A percentile compares a stretch with the other conserved stretches of the same genome.
These are phyloP conservation scores for Lumnitzera racemosa DNA, from an alignment of 345 rosid genomes.

Conservation along the genomic window DNA sequence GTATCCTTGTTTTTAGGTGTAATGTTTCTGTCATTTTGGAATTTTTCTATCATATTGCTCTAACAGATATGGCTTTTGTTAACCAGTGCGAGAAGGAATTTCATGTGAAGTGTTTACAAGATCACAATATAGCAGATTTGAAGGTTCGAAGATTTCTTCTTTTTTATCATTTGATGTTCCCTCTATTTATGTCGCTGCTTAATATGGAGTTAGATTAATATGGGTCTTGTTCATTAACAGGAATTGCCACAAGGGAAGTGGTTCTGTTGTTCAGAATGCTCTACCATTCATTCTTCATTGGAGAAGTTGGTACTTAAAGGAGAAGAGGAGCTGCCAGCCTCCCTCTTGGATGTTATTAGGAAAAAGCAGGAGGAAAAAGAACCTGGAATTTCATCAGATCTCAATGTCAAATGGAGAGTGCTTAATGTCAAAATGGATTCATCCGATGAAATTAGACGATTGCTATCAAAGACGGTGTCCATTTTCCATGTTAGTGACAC, in stretches of 20 bases:
- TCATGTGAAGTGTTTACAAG: constrained; percentile 91
- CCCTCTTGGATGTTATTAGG: constrained; percentile 39
- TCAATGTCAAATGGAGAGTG: constrained; percentile 85
- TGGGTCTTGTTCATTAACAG: constrained; percentile 25
- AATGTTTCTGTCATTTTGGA: background rate
- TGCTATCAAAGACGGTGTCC: constrained; percentile 59
- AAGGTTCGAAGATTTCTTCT: constrained; percentile 35
- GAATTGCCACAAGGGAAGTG: constrained; percentile 83
- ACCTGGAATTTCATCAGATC: constrained; percentile 20
- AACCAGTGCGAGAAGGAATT: constrained; percentile 87
- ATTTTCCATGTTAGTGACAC: constrained; percentile 65
- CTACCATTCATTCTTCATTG: constrained; percentile 44
- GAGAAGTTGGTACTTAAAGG: constrained; percentile 46
- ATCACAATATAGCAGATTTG: constrained; percentile 65
- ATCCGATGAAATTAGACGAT: constrained; percentile 37
- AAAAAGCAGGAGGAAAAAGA: constrained; percentile 33
- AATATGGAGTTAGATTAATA: too few species aligned
- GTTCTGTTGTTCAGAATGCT: constrained; percentile 69
- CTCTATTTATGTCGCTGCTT: too few species aligned
- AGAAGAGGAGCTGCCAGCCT: constrained; percentile 62
- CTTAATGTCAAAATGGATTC: constrained; percentile 49
- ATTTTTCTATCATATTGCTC: too few species aligned
- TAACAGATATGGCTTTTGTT: background rate
- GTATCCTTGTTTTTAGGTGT: constrained; percentile 24
- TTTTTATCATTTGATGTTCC: too few species aligned